Conservation (phyloP, 306 rosid species). For the Lathyrus tuberosus region DNA sequence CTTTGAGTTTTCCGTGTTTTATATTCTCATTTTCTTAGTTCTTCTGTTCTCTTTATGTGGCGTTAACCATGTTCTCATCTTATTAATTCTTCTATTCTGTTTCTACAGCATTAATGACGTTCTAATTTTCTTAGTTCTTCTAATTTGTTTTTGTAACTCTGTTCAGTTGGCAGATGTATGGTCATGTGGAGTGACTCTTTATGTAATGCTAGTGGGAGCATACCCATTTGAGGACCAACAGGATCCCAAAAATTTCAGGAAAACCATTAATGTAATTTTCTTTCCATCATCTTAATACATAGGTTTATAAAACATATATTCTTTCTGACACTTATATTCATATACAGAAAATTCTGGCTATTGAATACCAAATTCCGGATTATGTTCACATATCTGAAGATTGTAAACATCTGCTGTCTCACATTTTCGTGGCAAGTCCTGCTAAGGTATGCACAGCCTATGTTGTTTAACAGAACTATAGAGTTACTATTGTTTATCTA, state of each 20-base stretch:
- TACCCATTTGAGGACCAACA: conserved; percentile 88
- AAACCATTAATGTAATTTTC: conserved; percentile 67
- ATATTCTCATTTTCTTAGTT: conserved; percentile 34
- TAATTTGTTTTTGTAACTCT: conserved; percentile 23
- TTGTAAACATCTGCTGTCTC: conserved; percentile 75
- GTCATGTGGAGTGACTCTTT: conserved; percentile 91
- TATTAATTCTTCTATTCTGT: conserved; percentile 9
- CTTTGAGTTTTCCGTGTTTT: conserved; percentile 27
- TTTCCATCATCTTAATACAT: conserved; percentile 17
- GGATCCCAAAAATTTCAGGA: conserved; percentile 88
- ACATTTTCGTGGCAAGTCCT: conserved; percentile 77
- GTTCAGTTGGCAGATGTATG: conserved; percentile 85
- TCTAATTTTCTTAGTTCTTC: conserved; percentile 27
- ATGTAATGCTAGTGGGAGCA: conserved; percentile 92
- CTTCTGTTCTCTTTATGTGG: conserved; percentile 23
- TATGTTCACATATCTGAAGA: conserved; percentile 88
- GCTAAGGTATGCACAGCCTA: conserved; percentile 52
- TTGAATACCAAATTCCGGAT: conserved; percentile 90
- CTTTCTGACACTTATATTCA: conserved; percentile 35
- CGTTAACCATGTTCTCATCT: neutral
- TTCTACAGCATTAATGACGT: conserved; percentile 4
- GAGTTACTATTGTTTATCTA: conserved; percentile 11
- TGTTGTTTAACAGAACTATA: conserved; percentile 10
- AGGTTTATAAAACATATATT: conserved; percentile 10
- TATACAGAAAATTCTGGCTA: conserved; percentile 80